phyloP scores from a whole-genome alignment of 108 stramenopile species.

The Conticribra weissflogii region DNA sequence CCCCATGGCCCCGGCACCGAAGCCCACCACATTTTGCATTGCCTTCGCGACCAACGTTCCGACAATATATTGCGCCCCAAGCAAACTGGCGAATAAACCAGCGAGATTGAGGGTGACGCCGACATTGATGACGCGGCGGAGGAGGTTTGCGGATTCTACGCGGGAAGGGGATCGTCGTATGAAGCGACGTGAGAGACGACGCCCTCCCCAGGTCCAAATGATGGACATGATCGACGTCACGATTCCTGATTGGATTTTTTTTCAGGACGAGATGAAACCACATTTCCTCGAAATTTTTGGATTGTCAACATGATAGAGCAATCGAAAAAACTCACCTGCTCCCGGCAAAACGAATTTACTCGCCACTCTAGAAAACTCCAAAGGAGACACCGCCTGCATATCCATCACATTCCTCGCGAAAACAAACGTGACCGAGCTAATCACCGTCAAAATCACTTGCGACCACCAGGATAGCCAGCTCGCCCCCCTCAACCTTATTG shows the following conservation, averaged over 20 bases:
- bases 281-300: too few relatives aligned
- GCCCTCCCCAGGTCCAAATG: conserved; percentile 88
- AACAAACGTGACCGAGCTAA: conserved; percentile 73
- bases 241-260: too few relatives aligned
- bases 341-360: conserved; percentile 76
- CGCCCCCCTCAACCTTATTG: conserved; percentile 51
- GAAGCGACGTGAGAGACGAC: conserved; percentile 70
- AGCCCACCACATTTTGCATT: conserved; percentile 47
- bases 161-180: conserved; percentile 45
- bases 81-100: conserved; percentile 82
- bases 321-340: too few relatives aligned
- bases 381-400: conserved; percentile 9
- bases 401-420: conserved; percentile 78
- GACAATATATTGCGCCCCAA: conserved; percentile 90
- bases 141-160: conserved; percentile 71
- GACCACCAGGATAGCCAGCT: conserved; percentile 90
- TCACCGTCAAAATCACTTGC: conserved; percentile 79
- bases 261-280: too few relatives aligned
- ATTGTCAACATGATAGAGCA: too few relatives aligned
- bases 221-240: conserved; percentile 55
- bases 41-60: conserved; percentile 89
- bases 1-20: conserved; percentile 41
- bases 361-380: conserved; percentile 22
- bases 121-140: conserved; percentile 72
- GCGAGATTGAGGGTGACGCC: conserved; percentile 77